Base-by-base conservation (phyloP, 2,329 filamentous ascomycete species). In the Lasiodiplodia sp. region DNA sequence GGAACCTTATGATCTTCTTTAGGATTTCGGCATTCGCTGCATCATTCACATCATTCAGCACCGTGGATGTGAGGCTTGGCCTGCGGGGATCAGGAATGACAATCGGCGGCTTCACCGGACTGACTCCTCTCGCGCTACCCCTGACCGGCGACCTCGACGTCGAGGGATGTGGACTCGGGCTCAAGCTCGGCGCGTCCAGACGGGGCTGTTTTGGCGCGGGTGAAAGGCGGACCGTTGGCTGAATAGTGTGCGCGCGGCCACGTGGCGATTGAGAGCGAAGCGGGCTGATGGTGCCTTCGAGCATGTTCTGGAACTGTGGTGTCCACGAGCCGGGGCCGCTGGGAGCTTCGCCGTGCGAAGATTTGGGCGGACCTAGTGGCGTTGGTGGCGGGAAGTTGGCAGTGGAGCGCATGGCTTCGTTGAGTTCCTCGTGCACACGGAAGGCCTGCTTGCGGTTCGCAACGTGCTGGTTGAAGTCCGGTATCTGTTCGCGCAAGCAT, bases 371-470 rank as follows among this genome's bases (percentile, higher is more conserved):
- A 4, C 60, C 60, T 28, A 57, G 53, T 21, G 75, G 73, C 66
- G 73, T 77, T 2, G 73, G 70, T 31, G 74, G 73, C 21, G 75
- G 75, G 34, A 68, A 68, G 67, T 64, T 57, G 37, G 67, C 67
- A 3, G 75, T 72, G 34, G 75, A 71, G 56, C 75, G 77, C 66
- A 76, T 75, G 4, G 80, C 80, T 23, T 82, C 78, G 52, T 79
- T 79, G 56, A 85, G 75, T 25, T 82, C 81, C 68, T 83, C 80
- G 34, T 83, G 78, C 38, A 84, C 81, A 60, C 79, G 80, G 64
- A 87, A 83, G 47, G 84, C 83, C 62, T 82, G 80, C 70, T 85
- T 85, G 34, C 85, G 80, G 58, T 81, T 83, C 2, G 80, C 76
- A 23, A 86, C 77, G 56, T 85, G 80, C 23, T 82, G 80, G 68